Base-by-base conservation (phyloP, 1,139 yeast species). In the Pichia kudriavzevii region DNA sequence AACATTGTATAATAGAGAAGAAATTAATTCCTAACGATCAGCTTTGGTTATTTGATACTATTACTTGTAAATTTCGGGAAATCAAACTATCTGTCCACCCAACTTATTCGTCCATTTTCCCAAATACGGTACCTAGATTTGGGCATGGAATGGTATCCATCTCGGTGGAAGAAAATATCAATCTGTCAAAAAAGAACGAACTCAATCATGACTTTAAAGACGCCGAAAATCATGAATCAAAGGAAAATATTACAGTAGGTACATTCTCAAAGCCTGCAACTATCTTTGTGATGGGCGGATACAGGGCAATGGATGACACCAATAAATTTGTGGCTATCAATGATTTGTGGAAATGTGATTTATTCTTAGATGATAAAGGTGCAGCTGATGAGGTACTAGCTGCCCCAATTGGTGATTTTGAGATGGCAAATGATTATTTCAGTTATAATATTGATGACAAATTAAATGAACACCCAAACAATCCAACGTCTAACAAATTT, bases 291-390 rank as follows among this genome's bases (percentile, higher is more conserved):
- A 63, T 65, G 60, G 74, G 72, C 13, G 75, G 74, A 0, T 68
- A 63, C 41, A 45, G 42, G 26, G 28, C 41, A 21, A 42, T 34
- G 17, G 45, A 40, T 22, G 42, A 49, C 2, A 39, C 43, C 2
- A 41, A 34, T 19, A 12, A 37, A 4, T 67, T 61, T 40, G 56
- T 60, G 25, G 63, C 72, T 2, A 49, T 67, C 45, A 60, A 62
- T 40, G 74, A 69, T 47, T 44, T 69, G 35, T 70, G 75, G 75
- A 63, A 59, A 42, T 54, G 67, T 22, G 70, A 67, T 37, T 40
- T 69, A 2, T 56, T 62, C 5, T 54, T 64, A 2, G 48, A 53
- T 12, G 54, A 55, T 13, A 36, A 42, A 19, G 52, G 48, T 11
- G 53, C 54, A 28, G 39, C 52, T 8, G 51, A 50, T 33, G 55